Evolutionary conservation across 202 grass and related monocot species (phyloP), one percentile per base, ranked within the genome.

Genomic region (Schoenoplectus triqueter): DNA sequence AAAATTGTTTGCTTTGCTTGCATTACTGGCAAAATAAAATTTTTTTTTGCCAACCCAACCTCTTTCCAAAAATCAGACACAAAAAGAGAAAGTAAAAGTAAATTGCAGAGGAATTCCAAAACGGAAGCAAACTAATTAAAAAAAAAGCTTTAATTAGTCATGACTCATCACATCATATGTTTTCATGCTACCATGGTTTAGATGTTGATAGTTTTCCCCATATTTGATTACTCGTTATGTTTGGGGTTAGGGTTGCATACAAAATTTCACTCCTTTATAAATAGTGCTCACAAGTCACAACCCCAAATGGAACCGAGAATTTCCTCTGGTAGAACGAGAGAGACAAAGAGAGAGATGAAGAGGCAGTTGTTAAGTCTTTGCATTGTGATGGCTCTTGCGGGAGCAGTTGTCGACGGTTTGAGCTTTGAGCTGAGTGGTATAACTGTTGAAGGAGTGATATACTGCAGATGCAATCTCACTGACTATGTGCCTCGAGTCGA

Each of bases 381-480:
- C 78, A 48, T 49, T 5, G 7, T 39, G 9, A 62, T 65, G 6
- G 78, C 59, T 64, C 4, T 81, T 20, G 17, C 14, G 18, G 9
- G 59, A 64, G 57, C 18, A 0, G 15, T 48, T 3, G 13, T 49
- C 7, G 13, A 45, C 13, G 8, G 78, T 19, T 19, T n/a, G 5
- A 81, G 59, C 4, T 22, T 65, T 1, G 40, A 64, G 14, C 78
- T 81, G 18, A 81, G 39, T 65, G 78, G 49, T 48, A 65, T 81
- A 62, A 81, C 78, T 6, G 78, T 65, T 3, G 59, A 81, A 81
- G 78, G 78, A 5, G 40, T 81, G 41, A 5, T 81, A 66, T 81
- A 81, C 78, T 81, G 78, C 40, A 47, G 61, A 65, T 81, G 78
- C 78, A 81, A 81, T 13, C 56, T 81, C 59, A 47, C 15, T 20